A percentile compares a stretch with the other conserved stretches of the same genome.
Evolutionary conservation across 768 basidiomycete species (phyloP).

Genomic region (Ramaria sp.): DNA sequence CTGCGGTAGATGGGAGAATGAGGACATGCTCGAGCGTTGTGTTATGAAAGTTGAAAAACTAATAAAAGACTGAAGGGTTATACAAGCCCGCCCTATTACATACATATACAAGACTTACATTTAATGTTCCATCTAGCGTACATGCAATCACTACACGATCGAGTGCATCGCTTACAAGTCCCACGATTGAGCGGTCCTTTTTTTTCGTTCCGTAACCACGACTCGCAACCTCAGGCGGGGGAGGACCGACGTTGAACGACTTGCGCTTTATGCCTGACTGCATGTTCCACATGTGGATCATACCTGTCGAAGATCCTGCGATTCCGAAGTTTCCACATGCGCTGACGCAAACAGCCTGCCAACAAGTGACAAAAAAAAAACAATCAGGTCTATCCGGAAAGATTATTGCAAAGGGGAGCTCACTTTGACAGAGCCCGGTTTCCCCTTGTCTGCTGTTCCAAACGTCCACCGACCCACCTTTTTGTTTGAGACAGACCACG

Average conservation of each 20-base stretch:
- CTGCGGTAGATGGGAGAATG: conserved; percentile 53
- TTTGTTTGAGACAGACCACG: conserved; percentile 83
- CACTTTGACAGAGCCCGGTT: conserved; percentile 65
- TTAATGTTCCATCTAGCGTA: conserved; percentile 82
- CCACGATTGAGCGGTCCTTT: conserved; percentile 57
- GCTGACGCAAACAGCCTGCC: conserved; percentile 74
- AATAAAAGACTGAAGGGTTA: neutral
- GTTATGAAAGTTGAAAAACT: conserved; percentile 98
- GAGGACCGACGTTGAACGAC: conserved; percentile 56
- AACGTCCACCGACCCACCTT: conserved; percentile 68
- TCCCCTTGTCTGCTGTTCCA: conserved; percentile 38
- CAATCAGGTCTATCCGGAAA: neutral
- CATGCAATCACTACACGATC: conserved; percentile 74
- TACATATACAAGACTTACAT: conserved; percentile 41
- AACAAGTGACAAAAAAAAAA: neutral
- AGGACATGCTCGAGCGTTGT: conserved; percentile 61
- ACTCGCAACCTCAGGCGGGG: conserved; percentile 40
- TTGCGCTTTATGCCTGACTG: conserved; percentile 85
- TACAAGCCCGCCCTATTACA: conserved; percentile 1
- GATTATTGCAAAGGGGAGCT: conserved; percentile 5
- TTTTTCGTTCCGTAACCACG: conserved; percentile 27
- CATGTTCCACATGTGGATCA: conserved; percentile 91
- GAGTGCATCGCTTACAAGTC: conserved; percentile 76
- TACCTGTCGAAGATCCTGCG: conserved; percentile 69
- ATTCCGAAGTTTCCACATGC: conserved; percentile 95